phyloP scores from a whole-genome alignment of 305 asterid genomes.

The Fraxinus sp. region DNA sequence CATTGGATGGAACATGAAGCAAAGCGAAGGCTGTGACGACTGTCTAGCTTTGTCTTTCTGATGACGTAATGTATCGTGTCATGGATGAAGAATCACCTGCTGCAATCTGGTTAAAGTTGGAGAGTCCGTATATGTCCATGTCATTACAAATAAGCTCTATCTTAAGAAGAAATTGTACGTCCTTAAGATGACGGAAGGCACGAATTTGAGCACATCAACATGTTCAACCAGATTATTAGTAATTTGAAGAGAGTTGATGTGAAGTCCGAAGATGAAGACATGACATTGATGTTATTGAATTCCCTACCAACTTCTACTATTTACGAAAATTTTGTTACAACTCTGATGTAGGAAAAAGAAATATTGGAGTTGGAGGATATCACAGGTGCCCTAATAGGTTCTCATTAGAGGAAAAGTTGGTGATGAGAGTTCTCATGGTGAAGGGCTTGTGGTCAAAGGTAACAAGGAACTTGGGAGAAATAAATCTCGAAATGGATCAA shows the following conservation, averaged over 20 bases:
- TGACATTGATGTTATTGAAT: too few species aligned
- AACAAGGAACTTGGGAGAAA: neutral
- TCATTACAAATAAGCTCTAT: neutral
- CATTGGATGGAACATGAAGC: too few species aligned
- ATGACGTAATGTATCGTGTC: neutral
- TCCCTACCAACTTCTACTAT: too few species aligned
- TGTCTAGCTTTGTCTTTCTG: too few species aligned
- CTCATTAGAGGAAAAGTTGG: neutral
- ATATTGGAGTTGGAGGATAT: neutral
- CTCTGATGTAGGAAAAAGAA: neutral
- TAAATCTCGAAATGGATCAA: neutral
- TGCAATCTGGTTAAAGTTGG: neutral
- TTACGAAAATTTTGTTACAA: neutral
- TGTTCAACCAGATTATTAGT: too few species aligned
- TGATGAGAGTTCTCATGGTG: neutral
- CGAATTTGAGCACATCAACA: neutral
- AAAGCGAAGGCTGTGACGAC: too few species aligned
- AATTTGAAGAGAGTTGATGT: too few species aligned
- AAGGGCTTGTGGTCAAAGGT: neutral
- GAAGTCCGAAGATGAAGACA: too few species aligned
- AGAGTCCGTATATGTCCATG: neutral
- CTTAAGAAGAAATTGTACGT: neutral
- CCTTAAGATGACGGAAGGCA: neutral
- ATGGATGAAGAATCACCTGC: neutral
- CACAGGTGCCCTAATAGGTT: neutral